Evolutionary conservation across 2,329 filamentous ascomycete genomes (phyloP), one percentile per base, ranked within the genome.

Genomic region (Fusarium chaquense): DNA sequence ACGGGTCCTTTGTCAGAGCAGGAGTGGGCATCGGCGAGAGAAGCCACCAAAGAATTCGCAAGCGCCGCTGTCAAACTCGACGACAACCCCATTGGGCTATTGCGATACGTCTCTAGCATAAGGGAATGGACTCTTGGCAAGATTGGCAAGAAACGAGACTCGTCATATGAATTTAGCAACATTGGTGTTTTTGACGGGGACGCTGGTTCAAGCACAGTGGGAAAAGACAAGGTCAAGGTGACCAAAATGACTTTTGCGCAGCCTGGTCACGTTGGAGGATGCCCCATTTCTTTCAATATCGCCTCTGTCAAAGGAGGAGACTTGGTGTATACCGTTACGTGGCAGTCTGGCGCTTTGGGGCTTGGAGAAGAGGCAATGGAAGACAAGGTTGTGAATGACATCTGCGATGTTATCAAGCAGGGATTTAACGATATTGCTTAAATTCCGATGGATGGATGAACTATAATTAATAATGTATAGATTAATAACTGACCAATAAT

Each of bases 161-260:
- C 62, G 20, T 76, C 74, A 2, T 69, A 67, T 10, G 72, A 70
- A 5, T 24, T 75, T 18, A 76, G 74, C 53, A 76, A 76, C 16
- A 51, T 75, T 11, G 73, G 73, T 5, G 41, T 30, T 6, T 66
- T 75, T 43, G 61, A 69, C 11, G 57, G 56, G 11, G 20, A 30
- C n/a, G 22, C 13, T 8, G 9, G 40, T 8, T 24, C 38, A 3
- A 41, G 55, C 20, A 22, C 10, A 2, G 4, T 44, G 4, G 43
- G 38, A 4, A 40, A 55, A 5, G 33, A 38, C 15, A 26, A 32
- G 11, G 58, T 46, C 32, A 64, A 35, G 41, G 56, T 76, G 16
- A 70, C 49, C 0, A 64, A 69, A 4, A 62, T 76, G 67, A 51
- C 73, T 4, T 76, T 76, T 65, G 54, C 65, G 30, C 74, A 76